Evolutionary conservation across 2,329 filamentous ascomycete genomes (phyloP).

Genomic region (Aciculosporium take): DNA sequence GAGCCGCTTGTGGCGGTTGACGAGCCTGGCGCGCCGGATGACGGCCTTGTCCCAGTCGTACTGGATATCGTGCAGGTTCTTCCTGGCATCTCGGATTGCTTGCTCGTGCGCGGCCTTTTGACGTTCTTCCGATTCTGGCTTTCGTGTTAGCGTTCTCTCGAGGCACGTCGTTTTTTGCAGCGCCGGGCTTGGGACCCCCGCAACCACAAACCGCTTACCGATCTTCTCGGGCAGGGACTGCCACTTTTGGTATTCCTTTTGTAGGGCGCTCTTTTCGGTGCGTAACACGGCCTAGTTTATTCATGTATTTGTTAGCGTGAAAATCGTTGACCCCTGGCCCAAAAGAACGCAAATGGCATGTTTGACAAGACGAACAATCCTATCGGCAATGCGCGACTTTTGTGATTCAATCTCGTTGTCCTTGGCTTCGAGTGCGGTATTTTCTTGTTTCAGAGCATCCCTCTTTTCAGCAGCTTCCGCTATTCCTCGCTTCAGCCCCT

Average conservation of each 20-base stretch:
- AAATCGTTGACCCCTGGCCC: too few species aligned
- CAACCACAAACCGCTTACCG: slow-evolving; percentile 43
- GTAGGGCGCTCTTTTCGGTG: slow-evolving; percentile 50
- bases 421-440: slow-evolving; percentile 23
- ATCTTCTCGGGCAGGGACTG: slow-evolving; percentile 57
- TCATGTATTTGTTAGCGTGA: slow-evolving; percentile 6
- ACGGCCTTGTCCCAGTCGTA: slow-evolving; percentile 40
- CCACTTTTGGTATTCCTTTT: slow-evolving; percentile 51
- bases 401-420: slow-evolving; percentile 27
- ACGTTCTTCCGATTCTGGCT: slow-evolving; percentile 23
- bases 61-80: slow-evolving; percentile 32
- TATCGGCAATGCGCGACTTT: slow-evolving; percentile 25
- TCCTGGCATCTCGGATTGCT: slow-evolving; percentile 18
- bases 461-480: slow-evolving; percentile 25
- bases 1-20: slow-evolving; percentile 39
- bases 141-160: slow-evolving; percentile 10
- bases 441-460: slow-evolving; percentile 19
- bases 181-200: too few species aligned
- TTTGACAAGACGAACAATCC: slow-evolving; percentile 21
- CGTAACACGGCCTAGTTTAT: slow-evolving; percentile 33
- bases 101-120: slow-evolving; percentile 17
- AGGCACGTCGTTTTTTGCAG: too few species aligned
- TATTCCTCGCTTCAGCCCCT: slow-evolving; percentile 41
- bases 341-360: neutral
- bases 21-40: slow-evolving; percentile 40